Conservation (phyloP, 2,329 filamentous ascomycete species). For the Exutisphaerella laricina region DNA sequence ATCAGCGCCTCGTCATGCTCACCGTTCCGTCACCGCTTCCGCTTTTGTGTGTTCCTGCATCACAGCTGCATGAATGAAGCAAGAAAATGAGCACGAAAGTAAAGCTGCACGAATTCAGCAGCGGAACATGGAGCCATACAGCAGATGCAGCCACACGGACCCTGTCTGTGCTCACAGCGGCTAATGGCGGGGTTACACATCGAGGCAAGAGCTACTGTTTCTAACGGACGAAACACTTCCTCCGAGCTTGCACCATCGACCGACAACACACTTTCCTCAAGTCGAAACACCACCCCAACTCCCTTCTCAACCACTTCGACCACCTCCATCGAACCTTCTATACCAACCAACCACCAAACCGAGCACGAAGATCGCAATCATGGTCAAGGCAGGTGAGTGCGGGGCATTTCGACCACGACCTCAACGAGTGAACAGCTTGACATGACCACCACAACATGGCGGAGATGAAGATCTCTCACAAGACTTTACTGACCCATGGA, state of each 20-base stretch:
- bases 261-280: too few species aligned
- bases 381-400: constrained; percentile 28
- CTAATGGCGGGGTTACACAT: too few species aligned
- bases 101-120: background rate
- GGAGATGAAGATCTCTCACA: background rate
- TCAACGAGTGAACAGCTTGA: constrained; percentile 6
- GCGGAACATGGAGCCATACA: background rate
- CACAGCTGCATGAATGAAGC: background rate
- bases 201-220: too few species aligned
- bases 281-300: too few species aligned
- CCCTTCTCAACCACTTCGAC: background rate
- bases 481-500: constrained; percentile 1
- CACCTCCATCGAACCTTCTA: background rate
- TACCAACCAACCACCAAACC: background rate
- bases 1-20: background rate
- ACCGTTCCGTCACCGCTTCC: background rate
- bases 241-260: too few species aligned
- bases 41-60: background rate
- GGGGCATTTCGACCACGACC: constrained; percentile 5
- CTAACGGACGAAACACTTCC: too few species aligned
- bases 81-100: background rate
- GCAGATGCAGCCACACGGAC: too few species aligned
- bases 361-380: constrained; percentile 7
- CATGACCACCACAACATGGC: constrained; percentile 7
- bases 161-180: too few species aligned